These are phyloP conservation scores for Filobasidium wieringae DNA, from an alignment of 768 basidiomycete genomes.

Conservation along the genomic window DNA sequence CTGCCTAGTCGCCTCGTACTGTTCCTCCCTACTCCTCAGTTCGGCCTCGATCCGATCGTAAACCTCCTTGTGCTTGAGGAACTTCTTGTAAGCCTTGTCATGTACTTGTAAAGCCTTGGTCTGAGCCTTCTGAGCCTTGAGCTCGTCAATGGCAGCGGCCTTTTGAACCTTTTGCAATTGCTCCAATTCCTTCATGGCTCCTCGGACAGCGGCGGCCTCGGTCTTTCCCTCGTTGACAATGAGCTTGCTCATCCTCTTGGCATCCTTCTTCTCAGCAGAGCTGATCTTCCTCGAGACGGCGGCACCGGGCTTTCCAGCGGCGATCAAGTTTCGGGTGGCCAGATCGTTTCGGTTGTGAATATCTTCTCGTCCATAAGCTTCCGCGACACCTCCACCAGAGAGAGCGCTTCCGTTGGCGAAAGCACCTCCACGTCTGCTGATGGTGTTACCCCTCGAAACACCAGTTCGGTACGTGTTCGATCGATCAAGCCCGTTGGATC, in stretches of 20 bases:
- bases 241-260: slow-evolving; percentile 54
- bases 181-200: slow-evolving; percentile 55
- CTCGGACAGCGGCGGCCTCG: slow-evolving; percentile 53
- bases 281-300: slow-evolving; percentile 13
- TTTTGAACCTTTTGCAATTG: slow-evolving; percentile 62
- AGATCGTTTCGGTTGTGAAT: slow-evolving; percentile 11
- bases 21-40: slow-evolving; percentile 34
- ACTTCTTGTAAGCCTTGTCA: slow-evolving; percentile 55
- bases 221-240: slow-evolving; percentile 58
- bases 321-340: slow-evolving; percentile 8
- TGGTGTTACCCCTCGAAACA: slow-evolving; percentile 9
- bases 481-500: slow-evolving; percentile 2
- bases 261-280: slow-evolving; percentile 38
- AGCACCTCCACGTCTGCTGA: slow-evolving; percentile 12
- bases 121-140: slow-evolving; percentile 48
- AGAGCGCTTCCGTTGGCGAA: slow-evolving; percentile 16
- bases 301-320: not conserved
- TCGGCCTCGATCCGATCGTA: slow-evolving; percentile 36
- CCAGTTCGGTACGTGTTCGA: slow-evolving; percentile 2
- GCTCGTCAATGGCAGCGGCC: slow-evolving; percentile 49
- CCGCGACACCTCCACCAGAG: slow-evolving; percentile 11
- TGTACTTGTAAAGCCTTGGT: slow-evolving; percentile 48
- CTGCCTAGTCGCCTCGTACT: slow-evolving; percentile 45
- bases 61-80: slow-evolving; percentile 49
- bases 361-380: slow-evolving; percentile 9